Percentiles rank a stretch among this genome's conserved stretches.
These are phyloP conservation scores for Filobasidium floriforme DNA, from an alignment of 768 basidiomycete genomes.

Conservation along the genomic window DNA sequence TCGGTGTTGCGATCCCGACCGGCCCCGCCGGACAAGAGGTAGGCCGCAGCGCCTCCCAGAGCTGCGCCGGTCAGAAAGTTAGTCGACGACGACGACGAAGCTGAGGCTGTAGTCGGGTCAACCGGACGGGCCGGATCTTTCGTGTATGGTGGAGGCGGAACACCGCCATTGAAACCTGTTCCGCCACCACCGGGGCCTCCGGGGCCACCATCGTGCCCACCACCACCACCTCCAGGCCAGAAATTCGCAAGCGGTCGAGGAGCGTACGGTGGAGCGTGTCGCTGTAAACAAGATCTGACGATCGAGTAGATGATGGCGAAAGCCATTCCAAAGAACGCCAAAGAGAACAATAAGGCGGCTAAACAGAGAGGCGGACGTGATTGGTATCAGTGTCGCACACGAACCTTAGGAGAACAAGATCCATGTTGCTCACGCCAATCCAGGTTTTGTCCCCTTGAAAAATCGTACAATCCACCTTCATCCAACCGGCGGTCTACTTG, in stretches of 20 bases:
- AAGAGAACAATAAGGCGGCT: conserved; percentile 18
- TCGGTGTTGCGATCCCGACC: conserved; percentile 30
- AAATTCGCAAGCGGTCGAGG: conserved; percentile 41
- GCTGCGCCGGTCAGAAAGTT: conserved; percentile 83
- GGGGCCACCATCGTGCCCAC: conserved; percentile 45
- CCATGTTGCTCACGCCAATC: conserved; percentile 19
- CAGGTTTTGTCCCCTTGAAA: conserved; percentile 8
- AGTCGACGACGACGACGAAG: conserved; percentile 51
- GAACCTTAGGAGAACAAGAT: background rate
- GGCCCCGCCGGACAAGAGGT: conserved; percentile 28
- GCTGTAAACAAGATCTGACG: conserved; percentile 53
- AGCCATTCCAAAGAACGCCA: conserved; percentile 22
- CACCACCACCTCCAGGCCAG: conserved; percentile 35
- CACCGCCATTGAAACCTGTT: conserved; percentile 37
- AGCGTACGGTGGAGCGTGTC: conserved; percentile 37
- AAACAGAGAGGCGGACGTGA: background rate
- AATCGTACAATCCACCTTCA: conserved; percentile 26
- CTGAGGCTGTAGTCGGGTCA: conserved; percentile 51
- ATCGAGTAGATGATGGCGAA: conserved; percentile 51
- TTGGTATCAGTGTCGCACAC: background rate
- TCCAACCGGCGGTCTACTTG: conserved; percentile 49
- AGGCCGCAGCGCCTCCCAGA: conserved; percentile 61
- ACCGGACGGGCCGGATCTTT: conserved; percentile 49
- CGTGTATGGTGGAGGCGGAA: conserved; percentile 40
- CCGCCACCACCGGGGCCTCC: conserved; percentile 35